Conservation (phyloP, 352 stramenopile species). For the Pythium rhizo-oryzae region DNA sequence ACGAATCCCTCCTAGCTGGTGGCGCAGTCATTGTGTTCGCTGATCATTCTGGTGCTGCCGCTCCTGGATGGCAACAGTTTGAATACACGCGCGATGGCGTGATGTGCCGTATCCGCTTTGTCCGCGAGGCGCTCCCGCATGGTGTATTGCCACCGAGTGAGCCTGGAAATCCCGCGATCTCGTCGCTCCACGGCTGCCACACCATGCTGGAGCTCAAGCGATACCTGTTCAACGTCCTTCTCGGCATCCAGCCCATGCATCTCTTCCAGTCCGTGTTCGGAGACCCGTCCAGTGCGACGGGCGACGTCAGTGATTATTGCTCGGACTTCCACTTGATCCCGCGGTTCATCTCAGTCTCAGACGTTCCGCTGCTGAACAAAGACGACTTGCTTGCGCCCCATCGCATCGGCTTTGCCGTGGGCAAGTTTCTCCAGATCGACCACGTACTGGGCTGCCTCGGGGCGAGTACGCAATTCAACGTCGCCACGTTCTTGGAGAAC, state of each 20-base stretch:
- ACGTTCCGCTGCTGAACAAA: constrained; percentile 62
- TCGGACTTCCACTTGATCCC: constrained; percentile 81
- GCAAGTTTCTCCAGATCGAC: constrained; percentile 66
- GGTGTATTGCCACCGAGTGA: constrained; percentile 35
- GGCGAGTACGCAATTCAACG: constrained; percentile 49
- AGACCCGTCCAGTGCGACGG: constrained; percentile 52
- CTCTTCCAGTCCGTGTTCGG: constrained; percentile 70
- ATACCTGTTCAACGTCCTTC: constrained; percentile 74
- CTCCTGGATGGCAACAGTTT: constrained; percentile 46
- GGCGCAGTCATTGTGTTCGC: too few relatives aligned
- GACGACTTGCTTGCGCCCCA: constrained; percentile 66
- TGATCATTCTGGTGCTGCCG: not conserved
- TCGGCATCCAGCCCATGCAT: constrained; percentile 74
- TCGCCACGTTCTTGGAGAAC: constrained; percentile 50
- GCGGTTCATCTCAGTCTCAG: constrained; percentile 76
- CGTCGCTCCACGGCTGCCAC: constrained; percentile 42
- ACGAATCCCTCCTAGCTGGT: not conserved
- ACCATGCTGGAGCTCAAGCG: constrained; percentile 71
- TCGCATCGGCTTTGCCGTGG: constrained; percentile 77
- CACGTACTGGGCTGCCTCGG: constrained; percentile 72
- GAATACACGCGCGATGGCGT: constrained; percentile 79
- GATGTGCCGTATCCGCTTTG: constrained; percentile 78
- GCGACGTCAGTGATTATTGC: constrained; percentile 61
- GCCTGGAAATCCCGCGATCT: constrained; percentile 9
- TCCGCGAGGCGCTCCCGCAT: constrained; percentile 61